These are phyloP conservation scores for Coemansia sp. DNA, from an alignment of 192 early-diverging fungal genomes.

Conservation along the genomic window DNA sequence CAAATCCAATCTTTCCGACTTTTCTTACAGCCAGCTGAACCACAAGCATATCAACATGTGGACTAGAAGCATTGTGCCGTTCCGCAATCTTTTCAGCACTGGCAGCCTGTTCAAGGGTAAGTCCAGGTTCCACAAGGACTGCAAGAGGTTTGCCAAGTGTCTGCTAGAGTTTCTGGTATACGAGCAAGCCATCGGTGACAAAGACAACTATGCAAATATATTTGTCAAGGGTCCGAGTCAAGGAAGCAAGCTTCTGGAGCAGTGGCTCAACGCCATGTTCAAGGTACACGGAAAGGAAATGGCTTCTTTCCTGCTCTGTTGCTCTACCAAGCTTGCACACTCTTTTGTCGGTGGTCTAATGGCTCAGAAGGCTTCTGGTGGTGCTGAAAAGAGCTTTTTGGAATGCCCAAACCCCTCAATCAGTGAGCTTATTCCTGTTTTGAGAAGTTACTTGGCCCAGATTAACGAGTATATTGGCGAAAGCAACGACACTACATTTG, in stretches of 20 bases:
- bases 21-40: constrained; percentile 40
- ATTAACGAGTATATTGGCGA: constrained; percentile 11
- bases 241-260: constrained; percentile 32
- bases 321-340: constrained; percentile 11
- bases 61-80: constrained; percentile 35
- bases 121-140: constrained; percentile 33
- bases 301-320: constrained; percentile 20
- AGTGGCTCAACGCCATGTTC: constrained; percentile 39
- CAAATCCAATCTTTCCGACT: constrained; percentile 14
- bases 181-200: background rate
- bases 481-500: background rate
- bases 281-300: constrained; percentile 18
- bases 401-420: background rate
- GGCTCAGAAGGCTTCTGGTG: background rate
- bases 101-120: constrained; percentile 37
- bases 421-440: background rate
- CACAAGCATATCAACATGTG: constrained; percentile 51
- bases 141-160: constrained; percentile 42
- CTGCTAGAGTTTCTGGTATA: constrained; percentile 21
- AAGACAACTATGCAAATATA: background rate
- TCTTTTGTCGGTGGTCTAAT: constrained; percentile 18
- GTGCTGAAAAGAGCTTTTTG: background rate
- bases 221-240: constrained; percentile 8
- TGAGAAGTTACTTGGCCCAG: constrained; percentile 20
- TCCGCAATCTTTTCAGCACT: constrained; percentile 17